Percentiles rank a stretch among this genome's conserved stretches.
Conservation (phyloP, 495 filamentous ascomycete species). For the Neurospora sp. region DNA sequence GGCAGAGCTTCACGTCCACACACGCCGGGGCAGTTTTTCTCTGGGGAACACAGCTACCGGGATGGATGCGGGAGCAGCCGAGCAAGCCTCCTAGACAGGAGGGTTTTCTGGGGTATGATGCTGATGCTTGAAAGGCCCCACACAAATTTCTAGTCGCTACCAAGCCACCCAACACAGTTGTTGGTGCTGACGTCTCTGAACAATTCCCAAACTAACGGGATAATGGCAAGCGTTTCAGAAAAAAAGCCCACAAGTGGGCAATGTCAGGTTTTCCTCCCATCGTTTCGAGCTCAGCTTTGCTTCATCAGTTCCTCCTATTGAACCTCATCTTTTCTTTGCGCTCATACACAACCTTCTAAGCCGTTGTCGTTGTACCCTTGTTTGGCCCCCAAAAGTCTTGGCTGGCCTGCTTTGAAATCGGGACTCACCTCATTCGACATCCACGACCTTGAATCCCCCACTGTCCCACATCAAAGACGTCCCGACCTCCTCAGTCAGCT, state of each 20-base stretch:
- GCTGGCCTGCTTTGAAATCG: not conserved
- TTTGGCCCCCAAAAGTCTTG: not conserved
- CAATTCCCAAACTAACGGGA: not conserved
- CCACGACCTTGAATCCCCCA: not conserved
- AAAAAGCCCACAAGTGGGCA: not conserved
- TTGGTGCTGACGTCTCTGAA: not conserved
- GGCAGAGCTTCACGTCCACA: not conserved
- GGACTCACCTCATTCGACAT: not conserved
- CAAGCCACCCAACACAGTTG: not conserved
- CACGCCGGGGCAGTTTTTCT: not conserved
- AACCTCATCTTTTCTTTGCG: not conserved
- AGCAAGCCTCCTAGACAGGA: not conserved
- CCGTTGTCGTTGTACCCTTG: not conserved
- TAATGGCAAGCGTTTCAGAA: not conserved
- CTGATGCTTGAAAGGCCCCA: not conserved
- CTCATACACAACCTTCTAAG: not conserved
- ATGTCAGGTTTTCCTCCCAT: not conserved
- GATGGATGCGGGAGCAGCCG: not conserved
- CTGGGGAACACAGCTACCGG: not conserved
- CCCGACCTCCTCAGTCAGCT: not conserved
- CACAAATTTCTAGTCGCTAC: not conserved
- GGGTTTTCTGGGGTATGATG: not conserved
- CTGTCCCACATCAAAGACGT: not conserved
- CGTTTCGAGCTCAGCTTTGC: not conserved
- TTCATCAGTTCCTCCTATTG: not conserved